phyloP scores from a whole-genome alignment of 208 protist species.

The Naegleria gruberi region DNA sequence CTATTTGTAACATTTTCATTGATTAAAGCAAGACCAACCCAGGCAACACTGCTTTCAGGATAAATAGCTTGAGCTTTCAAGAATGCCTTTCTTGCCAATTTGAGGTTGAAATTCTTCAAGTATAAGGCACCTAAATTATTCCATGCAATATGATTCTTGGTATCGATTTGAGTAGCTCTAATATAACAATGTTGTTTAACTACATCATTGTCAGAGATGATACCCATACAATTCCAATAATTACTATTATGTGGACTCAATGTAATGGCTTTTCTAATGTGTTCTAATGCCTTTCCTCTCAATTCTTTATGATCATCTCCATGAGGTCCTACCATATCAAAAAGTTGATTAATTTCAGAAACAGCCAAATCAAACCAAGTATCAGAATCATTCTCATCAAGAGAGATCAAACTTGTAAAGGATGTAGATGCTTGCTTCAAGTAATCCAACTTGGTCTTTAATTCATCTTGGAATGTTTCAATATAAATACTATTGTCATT shows the following conservation, averaged over 20 bases:
- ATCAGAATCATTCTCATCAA: neutral
- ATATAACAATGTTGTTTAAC: slow-evolving; percentile 22
- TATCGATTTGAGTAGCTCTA: neutral
- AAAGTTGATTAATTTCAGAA: neutral
- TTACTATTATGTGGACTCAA: neutral
- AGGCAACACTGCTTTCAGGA: neutral
- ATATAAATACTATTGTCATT: neutral
- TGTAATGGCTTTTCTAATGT: neutral
- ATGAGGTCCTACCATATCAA: neutral
- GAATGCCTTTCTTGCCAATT: neutral
- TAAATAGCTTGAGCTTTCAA: neutral
- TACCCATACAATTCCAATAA: neutral
- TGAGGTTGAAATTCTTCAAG: neutral
- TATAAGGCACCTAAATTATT: neutral
- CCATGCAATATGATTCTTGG: neutral
- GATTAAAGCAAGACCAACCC: neutral
- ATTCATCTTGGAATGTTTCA: neutral
- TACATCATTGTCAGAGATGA: neutral
- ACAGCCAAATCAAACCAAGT: slow-evolving; percentile 2
- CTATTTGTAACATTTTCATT: neutral
- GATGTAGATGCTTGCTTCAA: neutral
- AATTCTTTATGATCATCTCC: neutral
- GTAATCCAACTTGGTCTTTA: neutral
- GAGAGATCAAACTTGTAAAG: neutral
- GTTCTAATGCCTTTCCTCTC: neutral